phyloP scores from a whole-genome alignment of 768 basidiomycete genomes.

The Plicaturopsis crispa region DNA sequence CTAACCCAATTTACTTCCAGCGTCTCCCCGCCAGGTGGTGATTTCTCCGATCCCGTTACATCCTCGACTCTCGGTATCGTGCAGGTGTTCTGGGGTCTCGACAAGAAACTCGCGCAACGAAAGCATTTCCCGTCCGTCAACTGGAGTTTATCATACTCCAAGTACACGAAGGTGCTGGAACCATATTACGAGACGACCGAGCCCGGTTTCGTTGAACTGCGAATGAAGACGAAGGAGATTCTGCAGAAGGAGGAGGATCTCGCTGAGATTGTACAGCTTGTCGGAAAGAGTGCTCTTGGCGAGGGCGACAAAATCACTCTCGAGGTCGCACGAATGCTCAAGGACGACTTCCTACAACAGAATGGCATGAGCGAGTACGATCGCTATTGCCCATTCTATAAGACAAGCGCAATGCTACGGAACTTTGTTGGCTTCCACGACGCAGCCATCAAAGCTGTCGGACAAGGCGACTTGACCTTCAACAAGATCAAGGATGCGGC shows the following conservation, averaged over 20 bases:
- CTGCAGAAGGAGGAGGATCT: slow-evolving; percentile 98
- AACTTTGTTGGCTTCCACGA: slow-evolving; percentile 96
- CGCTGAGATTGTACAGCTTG: slow-evolving; percentile 98
- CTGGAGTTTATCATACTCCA: slow-evolving; percentile 99
- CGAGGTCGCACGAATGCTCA: slow-evolving; percentile 94
- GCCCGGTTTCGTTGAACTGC: slow-evolving; percentile 92
- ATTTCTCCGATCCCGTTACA: slow-evolving; percentile 98
- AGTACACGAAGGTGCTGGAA: slow-evolving; percentile 92
- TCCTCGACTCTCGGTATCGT: slow-evolving; percentile 97
- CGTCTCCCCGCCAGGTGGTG: slow-evolving; percentile 97
- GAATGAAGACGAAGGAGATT: slow-evolving; percentile 91
- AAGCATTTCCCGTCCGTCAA: slow-evolving; percentile 99
- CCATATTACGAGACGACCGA: slow-evolving; percentile 86
- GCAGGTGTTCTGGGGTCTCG: slow-evolving; percentile 99
- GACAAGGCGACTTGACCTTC: slow-evolving; percentile 78
- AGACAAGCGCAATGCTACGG: slow-evolving; percentile 92
- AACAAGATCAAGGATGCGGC: slow-evolving; percentile 82
- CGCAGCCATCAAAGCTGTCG: slow-evolving; percentile 78
- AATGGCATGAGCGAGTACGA: slow-evolving; percentile 99
- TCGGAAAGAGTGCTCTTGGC: slow-evolving; percentile 95
- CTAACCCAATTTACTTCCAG: slow-evolving; percentile 32
- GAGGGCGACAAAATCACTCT: slow-evolving; percentile 98
- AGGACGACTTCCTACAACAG: slow-evolving; percentile 96
- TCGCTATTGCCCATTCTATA: slow-evolving; percentile 97
- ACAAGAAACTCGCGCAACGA: slow-evolving; percentile 97